Evolutionary conservation across 2,329 filamentous ascomycete species (phyloP), one percentile per base, ranked within the genome.

Genomic region (Alternaria dauci): DNA sequence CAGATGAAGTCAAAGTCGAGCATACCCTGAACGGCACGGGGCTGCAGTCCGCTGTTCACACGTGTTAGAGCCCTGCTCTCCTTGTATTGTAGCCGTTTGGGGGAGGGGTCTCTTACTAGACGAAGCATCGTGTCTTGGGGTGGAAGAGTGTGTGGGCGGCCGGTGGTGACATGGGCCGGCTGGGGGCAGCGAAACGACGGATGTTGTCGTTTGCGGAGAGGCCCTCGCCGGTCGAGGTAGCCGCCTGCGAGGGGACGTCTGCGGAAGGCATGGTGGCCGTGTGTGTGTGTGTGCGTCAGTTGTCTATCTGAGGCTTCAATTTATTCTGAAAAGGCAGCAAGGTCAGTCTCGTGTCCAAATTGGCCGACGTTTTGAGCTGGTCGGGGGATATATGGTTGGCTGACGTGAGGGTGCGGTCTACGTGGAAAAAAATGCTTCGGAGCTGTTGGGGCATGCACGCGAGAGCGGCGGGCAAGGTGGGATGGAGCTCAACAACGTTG

Each of bases 1-100:
- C 95, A 99, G 85, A 99, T 99, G 88, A 98, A 99, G 87, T 99
- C 95, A 82, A 99, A 99, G 83, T 99, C 95, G 80, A 99, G 91
- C 83, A 85, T 85, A 67, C 84, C 84, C 80, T 85, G 83, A 52
- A 85, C 83, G 58, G 83, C 83, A 74, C 94, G 90, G 78, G 95
- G 94, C 86, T 99, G 95, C 79, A 99, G 92, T 82, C 95, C 95
- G 85, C 87, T 89, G 74, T 71, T 60, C 43, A 52, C 57, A 46
- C 12, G 39, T 59, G 65, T 74, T 71, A 77, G 73, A 58, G 53
- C 52, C 52, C 42, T 44, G 44, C 34, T 59, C 34, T 36, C 26
- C n/a, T 44, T 20, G 8, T 46, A 42, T 8, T 34, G 61, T 38
- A 59, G 54, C 18, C 41, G 56, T 52, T 4, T 23, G 20, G 20